Conservation (phyloP, 164 flowering plant genomes). For the Taxillus chinensis region DNA sequence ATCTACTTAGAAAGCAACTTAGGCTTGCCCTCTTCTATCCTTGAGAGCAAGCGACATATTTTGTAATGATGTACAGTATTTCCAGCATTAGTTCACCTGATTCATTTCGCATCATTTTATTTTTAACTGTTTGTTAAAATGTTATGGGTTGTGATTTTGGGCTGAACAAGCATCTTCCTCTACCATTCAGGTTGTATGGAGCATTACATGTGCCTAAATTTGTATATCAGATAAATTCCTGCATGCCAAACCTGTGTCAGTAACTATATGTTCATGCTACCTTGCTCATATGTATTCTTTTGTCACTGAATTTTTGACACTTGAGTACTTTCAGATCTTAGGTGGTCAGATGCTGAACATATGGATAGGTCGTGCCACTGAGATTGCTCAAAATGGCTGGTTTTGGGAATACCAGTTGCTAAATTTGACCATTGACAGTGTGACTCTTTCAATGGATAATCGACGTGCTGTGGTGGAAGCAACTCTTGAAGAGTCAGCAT, state of each 20-base stretch:
- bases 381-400: conserved; percentile 77
- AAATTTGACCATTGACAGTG: conserved; percentile 73
- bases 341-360: conserved; percentile 90
- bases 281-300: not conserved
- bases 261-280: not conserved
- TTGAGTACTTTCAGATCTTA: conserved; percentile 42
- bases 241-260: not conserved
- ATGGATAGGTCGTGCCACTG: conserved; percentile 81
- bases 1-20: too few relatives aligned
- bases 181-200: not conserved
- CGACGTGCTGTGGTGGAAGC: conserved; percentile 83
- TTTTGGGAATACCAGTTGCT: conserved; percentile 65
- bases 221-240: not conserved
- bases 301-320: not conserved
- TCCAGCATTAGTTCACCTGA: not conserved
- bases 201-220: not conserved
- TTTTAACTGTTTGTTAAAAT: too few relatives aligned
- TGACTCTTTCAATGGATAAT: conserved; percentile 80
- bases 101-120: not conserved
- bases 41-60: too few relatives aligned
- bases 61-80: too few relatives aligned
- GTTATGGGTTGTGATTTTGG: too few relatives aligned
- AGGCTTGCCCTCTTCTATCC: too few relatives aligned
- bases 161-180: not conserved
- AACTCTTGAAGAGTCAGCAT: conserved; percentile 75